Conservation (phyloP, 2,329 filamentous ascomycete genomes). For the Seiridium cupressi region DNA sequence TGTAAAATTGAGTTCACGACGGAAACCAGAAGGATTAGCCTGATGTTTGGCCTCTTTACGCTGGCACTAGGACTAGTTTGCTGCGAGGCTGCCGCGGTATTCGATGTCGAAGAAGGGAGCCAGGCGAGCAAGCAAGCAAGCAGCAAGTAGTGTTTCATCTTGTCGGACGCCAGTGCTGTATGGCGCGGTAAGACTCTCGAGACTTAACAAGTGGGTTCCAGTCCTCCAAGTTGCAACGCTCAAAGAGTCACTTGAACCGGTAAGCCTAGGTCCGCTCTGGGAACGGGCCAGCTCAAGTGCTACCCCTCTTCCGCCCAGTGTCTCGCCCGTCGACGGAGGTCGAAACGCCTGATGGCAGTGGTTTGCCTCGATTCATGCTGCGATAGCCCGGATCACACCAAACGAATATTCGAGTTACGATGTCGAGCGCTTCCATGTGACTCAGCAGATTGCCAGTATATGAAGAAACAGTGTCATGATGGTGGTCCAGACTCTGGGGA, state of each 20-base stretch:
- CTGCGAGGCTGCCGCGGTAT: constrained; percentile 11
- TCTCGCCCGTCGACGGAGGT: not conserved
- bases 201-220: too few relatives aligned
- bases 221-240: not conserved
- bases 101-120: not conserved
- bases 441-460: constrained; percentile 25
- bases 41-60: not conserved
- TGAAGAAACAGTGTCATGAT: constrained; percentile 15
- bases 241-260: not conserved
- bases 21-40: not conserved
- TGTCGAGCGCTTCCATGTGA: constrained; percentile 28
- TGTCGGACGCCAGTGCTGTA: not conserved
- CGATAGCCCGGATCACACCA: not conserved
- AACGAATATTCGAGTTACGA: not conserved
- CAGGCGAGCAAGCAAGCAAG: not conserved
- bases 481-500: constrained; percentile 29
- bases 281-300: not conserved
- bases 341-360: not conserved
- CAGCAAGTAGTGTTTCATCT: constrained; percentile 8
- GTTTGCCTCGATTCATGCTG: not conserved
- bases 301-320: not conserved
- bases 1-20: constrained; percentile 1
- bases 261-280: constrained; percentile 4
- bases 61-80: not conserved
- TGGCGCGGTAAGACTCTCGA: not conserved